phyloP scores from a whole-genome alignment of 2,329 filamentous ascomycete genomes.

The Neonectria magnoliae region DNA sequence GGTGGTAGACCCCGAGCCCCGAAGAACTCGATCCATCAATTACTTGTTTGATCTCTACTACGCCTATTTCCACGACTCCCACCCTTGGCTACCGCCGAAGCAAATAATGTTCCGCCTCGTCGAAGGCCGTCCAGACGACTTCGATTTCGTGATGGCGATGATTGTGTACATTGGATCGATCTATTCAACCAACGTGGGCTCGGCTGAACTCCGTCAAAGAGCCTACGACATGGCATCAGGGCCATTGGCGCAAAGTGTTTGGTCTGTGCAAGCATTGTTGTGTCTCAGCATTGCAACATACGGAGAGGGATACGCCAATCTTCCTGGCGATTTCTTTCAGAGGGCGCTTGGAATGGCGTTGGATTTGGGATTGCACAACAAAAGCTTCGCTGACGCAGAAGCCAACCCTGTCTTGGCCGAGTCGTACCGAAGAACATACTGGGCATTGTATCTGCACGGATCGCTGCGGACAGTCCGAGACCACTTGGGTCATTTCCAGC shows the following conservation, averaged over 20 bases:
- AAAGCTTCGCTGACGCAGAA: constrained; percentile 29
- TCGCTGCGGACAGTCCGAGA: constrained; percentile 31
- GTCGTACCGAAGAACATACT: constrained; percentile 40
- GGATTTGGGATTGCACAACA: constrained; percentile 31
- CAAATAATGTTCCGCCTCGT: constrained; percentile 19
- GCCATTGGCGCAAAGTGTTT: constrained; percentile 26
- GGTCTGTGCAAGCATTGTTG: constrained; percentile 38
- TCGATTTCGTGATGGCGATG: constrained; percentile 23
- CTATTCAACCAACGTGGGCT: constrained; percentile 26
- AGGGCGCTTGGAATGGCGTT: constrained; percentile 31
- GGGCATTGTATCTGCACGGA: constrained; percentile 37
- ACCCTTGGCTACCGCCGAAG: constrained; percentile 38
- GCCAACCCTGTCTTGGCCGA: constrained; percentile 31
- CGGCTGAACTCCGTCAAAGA: constrained; percentile 17
- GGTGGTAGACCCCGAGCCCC: constrained; percentile 4
- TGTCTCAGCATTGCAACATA: constrained; percentile 33
- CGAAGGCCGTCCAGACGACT: constrained; percentile 6
- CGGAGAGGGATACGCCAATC: constrained; percentile 13
- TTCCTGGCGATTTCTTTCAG: constrained; percentile 17
- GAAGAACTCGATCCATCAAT: neutral
- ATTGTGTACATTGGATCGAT: constrained; percentile 37
- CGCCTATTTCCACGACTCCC: constrained; percentile 35
- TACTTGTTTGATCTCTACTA: constrained; percentile 37
- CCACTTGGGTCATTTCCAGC: constrained; percentile 16
- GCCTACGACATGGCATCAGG: constrained; percentile 29